phyloP scores from a whole-genome alignment of 176 grass and related monocot genomes.

The Aechmea fasciata region DNA sequence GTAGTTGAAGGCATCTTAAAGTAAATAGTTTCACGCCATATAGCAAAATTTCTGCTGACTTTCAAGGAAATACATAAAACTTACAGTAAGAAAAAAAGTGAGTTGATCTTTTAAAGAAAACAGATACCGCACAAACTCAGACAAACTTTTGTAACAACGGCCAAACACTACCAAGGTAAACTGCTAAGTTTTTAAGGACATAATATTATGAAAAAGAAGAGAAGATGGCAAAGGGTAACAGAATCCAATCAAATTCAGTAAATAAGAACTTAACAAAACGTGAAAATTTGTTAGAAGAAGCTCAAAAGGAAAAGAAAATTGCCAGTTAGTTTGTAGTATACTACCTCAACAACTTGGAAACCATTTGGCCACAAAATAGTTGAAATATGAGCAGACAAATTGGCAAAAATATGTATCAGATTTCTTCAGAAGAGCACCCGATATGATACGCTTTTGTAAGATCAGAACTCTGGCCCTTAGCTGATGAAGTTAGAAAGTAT shows the following conservation, averaged over 20 bases:
- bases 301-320: background rate
- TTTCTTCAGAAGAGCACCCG: slow-evolving; percentile 64
- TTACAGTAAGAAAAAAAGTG: no score
- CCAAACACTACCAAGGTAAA: no score
- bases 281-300: background rate
- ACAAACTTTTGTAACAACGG: no score
- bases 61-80: no score
- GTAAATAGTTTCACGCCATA: no score
- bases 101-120: no score
- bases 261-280: background rate
- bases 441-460: slow-evolving; percentile 73
- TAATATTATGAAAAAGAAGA: no score
- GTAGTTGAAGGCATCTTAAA: no score
- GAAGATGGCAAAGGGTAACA: background rate
- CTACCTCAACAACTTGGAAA: background rate
- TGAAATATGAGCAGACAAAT: background rate
- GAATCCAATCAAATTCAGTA: background rate
- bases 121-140: no score
- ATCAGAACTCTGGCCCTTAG: slow-evolving; percentile 39
- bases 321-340: background rate
- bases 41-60: no score
- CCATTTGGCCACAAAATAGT: background rate
- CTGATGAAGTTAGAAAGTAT: slow-evolving; percentile 36
- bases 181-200: no score
- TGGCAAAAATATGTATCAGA: slow-evolving; percentile 22